Evolutionary conservation across 129 eudicot genomes (phyloP).

Genomic region (Solidago caesia): DNA sequence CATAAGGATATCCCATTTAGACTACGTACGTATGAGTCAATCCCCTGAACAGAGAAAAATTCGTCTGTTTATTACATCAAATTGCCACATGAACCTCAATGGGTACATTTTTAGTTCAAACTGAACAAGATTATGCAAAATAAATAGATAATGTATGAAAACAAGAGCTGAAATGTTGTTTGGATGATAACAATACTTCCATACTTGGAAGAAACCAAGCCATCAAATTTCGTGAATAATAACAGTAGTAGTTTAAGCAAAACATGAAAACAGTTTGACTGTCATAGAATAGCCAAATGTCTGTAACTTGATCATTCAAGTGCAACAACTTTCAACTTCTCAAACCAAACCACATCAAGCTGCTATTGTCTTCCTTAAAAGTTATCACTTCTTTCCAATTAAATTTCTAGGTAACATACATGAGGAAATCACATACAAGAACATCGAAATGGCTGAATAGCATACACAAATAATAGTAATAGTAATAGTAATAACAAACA

Average conservation of each 20-base stretch:
- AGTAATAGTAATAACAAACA: conserved; percentile 33
- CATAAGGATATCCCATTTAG: too few species aligned
- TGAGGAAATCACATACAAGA: conserved; percentile 24
- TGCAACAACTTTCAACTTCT: conserved; percentile 20
- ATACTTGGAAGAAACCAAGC: neutral
- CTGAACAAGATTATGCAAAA: too few species aligned
- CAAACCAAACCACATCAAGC: conserved; percentile 21
- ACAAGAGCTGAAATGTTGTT: too few species aligned
- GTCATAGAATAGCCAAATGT: neutral
- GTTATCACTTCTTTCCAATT: conserved; percentile 18
- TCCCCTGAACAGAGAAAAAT: too few species aligned
- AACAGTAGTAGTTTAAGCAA: neutral
- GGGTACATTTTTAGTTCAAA: too few species aligned
- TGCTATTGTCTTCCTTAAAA: conserved; percentile 14
- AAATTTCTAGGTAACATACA: conserved; percentile 31
- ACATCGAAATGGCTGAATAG: conserved; percentile 21
- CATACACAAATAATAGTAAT: conserved; percentile 34
- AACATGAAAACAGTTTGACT: neutral
- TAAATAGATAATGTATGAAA: too few species aligned
- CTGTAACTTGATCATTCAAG: conserved; percentile 7
- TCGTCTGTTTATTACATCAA: too few species aligned
- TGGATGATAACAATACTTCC: too few species aligned
- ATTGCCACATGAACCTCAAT: too few species aligned
- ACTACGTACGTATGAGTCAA: too few species aligned
- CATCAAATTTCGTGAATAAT: neutral